These are phyloP conservation scores for Trichosporon asahii DNA, from an alignment of 1,284 basidiomycete genomes.

Conservation along the genomic window DNA sequence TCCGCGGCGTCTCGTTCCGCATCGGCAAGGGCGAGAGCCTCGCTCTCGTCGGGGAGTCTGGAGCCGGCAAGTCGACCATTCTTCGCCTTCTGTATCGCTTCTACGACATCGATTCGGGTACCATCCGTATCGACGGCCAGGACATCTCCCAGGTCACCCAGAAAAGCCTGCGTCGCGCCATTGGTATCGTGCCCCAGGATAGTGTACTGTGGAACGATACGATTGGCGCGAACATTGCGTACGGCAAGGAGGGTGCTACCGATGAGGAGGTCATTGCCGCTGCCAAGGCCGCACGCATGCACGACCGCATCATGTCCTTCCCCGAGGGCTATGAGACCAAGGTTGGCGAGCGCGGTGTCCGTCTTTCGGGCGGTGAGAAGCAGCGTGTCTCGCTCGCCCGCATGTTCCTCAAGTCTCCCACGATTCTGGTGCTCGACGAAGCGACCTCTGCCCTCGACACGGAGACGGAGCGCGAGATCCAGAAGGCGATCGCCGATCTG, in stretches of 20 bases:
- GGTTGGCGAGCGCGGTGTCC: slow-evolving; percentile 93
- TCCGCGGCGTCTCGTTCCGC: slow-evolving; percentile 79
- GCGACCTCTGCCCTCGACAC: slow-evolving; percentile 95
- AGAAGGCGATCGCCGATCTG: slow-evolving; percentile 61
- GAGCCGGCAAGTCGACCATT: slow-evolving; percentile 94
- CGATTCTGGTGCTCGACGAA: slow-evolving; percentile 92
- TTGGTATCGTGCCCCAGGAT: slow-evolving; percentile 97
- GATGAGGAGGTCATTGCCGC: slow-evolving; percentile 87
- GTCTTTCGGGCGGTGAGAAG: slow-evolving; percentile 99
- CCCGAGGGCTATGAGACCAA: slow-evolving; percentile 79
- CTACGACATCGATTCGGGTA: slow-evolving; percentile 78
- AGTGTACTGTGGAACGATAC: slow-evolving; percentile 95
- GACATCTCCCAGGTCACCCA: slow-evolving; percentile 73
- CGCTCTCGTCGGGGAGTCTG: slow-evolving; percentile 92
- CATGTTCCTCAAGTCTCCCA: slow-evolving; percentile 86
- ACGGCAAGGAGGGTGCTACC: slow-evolving; percentile 77
- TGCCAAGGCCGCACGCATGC: slow-evolving; percentile 79
- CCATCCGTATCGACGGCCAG: slow-evolving; percentile 74
- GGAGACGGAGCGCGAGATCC: slow-evolving; percentile 67
- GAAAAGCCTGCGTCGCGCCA: slow-evolving; percentile 67
- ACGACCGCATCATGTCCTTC: slow-evolving; percentile 71
- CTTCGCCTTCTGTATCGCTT: slow-evolving; percentile 91
- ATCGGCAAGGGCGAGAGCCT: slow-evolving; percentile 93
- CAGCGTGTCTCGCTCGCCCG: slow-evolving; percentile 81
- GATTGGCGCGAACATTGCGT: slow-evolving; percentile 89